Percentiles rank a stretch among this genome's conserved stretches.
These are phyloP conservation scores for Rhizomucor miehei DNA, from an alignment of 371 early-diverging fungal species.

Conservation along the genomic window DNA sequence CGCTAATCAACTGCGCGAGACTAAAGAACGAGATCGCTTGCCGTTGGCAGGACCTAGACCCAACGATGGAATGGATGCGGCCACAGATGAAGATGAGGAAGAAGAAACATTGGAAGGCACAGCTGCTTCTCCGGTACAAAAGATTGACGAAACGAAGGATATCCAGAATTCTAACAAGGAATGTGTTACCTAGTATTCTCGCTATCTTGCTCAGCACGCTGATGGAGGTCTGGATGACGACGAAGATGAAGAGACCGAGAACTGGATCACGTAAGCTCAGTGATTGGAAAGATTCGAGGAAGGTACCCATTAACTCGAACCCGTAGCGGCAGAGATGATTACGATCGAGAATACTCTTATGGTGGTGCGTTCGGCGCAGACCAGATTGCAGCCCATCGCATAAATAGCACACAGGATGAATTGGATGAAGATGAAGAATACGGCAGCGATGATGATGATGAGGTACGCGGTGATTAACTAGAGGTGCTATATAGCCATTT, in stretches of 20 bases:
- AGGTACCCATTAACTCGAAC: no score
- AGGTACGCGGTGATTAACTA: conserved; percentile 4
- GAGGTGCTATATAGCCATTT: no score
- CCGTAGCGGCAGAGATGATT: conserved; percentile 26
- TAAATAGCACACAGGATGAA: conserved; percentile 9
- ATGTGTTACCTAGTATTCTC: conserved; percentile 13
- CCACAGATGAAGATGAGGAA: conserved; percentile 20
- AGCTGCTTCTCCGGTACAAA: conserved; percentile 14
- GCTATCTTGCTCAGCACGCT: conserved; percentile 13
- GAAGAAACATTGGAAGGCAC: conserved; percentile 24
- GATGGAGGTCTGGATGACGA: conserved; percentile 22
- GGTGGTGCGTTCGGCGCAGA: conserved; percentile 15
- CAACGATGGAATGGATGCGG: conserved; percentile 28
- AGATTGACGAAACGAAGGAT: no score
- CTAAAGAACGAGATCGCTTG: conserved; percentile 82
- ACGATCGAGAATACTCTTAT: conserved; percentile 20
- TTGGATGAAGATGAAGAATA: conserved; percentile 24
- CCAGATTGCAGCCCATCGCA: conserved; percentile 6
- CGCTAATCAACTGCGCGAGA: conserved; percentile 70
- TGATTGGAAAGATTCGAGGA: no score
- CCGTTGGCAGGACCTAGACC: conserved; percentile 89
- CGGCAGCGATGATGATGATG: conserved; percentile 27
- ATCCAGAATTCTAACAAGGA: neutral
- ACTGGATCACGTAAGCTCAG: conserved; percentile 38
- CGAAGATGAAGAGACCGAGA: conserved; percentile 26